Evolutionary conservation across 2,329 filamentous ascomycete species (phyloP), one percentile per base, ranked within the genome.

Genomic region (Monilinia polystroma): DNA sequence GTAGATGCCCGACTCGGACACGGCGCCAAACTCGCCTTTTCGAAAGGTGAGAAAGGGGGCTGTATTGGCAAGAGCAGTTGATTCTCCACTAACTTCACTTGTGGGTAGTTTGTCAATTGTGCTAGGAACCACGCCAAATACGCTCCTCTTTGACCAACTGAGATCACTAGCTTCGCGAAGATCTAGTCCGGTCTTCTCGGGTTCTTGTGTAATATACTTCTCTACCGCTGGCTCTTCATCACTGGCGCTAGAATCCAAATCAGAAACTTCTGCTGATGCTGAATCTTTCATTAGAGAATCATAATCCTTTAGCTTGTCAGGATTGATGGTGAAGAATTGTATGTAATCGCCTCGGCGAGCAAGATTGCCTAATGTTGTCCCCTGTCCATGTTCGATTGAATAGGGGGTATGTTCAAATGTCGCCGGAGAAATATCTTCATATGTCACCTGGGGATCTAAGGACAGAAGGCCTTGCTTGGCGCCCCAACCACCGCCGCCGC

Each of bases 401-500:
- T 57, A 64, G 38, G 64, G 52, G 4, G 63, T 67, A 68, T 87
- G 86, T 47, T 83, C 79, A 70, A 88, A 80, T 63, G 82, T 79
- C 26, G 85, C 81, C 45, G 86, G 79, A 51, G 83, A 81, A 10
- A 80, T 75, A 23, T 79, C 72, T n/a, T 78, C 79, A 72, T 85
- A 84, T 26, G 76, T 81, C 20, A 80, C 83, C 70, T 91, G 84
- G 4, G 92, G 90, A 73, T 95, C 91, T 4, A 96, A 81, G 7
- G 91, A 92, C 3, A 96, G 79, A 0, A 96, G 80, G 0, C 92
- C 92, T 72, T 90, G 87, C 76, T 94, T 95, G 66, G 85, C 81
- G 20, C 92, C 92, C 92, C 92, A 96, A 26, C 92, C 92, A 53
- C 92, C 92, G 56, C 92, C 92, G 5, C 92, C 92, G 73, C 90